These are phyloP conservation scores for Curvularia verruculosa DNA, from an alignment of 2,329 filamentous ascomycete genomes.

Conservation along the genomic window DNA sequence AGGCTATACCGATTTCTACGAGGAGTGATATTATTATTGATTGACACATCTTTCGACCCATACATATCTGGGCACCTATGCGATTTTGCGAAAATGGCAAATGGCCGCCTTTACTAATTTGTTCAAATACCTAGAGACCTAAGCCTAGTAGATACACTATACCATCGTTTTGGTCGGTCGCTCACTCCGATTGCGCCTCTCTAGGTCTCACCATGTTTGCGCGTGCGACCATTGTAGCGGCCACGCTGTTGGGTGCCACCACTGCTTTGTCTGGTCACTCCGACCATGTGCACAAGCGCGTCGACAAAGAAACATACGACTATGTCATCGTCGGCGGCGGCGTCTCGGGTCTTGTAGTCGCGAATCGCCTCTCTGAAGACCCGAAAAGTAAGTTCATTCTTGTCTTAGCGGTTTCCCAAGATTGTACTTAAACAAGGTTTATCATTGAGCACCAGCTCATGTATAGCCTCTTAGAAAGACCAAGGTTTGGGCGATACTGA, in stretches of 20 bases:
- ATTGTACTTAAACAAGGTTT: too few relatives aligned
- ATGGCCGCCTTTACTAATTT: not conserved
- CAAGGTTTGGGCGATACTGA: not conserved
- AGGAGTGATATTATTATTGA: not conserved
- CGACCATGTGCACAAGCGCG: conserved; percentile 4
- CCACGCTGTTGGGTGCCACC: conserved; percentile 21
- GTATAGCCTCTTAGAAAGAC: not conserved
- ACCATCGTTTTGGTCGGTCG: not conserved
- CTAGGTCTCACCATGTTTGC: conserved; percentile 25
- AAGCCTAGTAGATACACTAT: not conserved
- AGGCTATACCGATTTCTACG: not conserved
- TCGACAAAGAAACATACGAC: conserved; percentile 26
- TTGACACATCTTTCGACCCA: not conserved
- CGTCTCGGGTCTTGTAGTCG: conserved; percentile 34
- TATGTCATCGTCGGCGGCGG: conserved; percentile 40
- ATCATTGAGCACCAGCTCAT: too few relatives aligned
- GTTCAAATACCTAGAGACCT: not conserved
- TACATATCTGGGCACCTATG: not conserved
- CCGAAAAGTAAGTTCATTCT: conserved; percentile 9
- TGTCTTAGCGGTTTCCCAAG: too few relatives aligned
- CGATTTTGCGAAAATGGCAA: not conserved
- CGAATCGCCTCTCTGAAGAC: conserved; percentile 31
- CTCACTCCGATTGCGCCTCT: not conserved
- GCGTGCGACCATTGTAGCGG: conserved; percentile 20
- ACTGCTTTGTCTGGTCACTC: conserved; percentile 18